Percentiles rank a stretch among this genome's conserved stretches.
These are phyloP conservation scores for Kalmusia sp. DNA, from an alignment of 2,329 filamentous ascomycete species.

Conservation along the genomic window DNA sequence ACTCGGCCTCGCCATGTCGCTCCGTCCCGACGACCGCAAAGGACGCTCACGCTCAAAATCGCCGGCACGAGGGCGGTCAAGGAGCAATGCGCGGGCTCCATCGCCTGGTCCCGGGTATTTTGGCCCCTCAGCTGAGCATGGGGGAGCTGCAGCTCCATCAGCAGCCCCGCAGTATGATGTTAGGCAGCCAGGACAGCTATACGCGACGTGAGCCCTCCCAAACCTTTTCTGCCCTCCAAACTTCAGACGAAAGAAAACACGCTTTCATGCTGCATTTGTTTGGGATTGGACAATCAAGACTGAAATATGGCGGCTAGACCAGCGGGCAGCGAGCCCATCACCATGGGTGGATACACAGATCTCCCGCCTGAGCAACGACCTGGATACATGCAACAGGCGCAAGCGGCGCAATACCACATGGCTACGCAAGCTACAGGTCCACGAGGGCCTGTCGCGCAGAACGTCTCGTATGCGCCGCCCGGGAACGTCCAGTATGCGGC, in stretches of 20 bases:
- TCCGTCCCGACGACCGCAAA: conserved; percentile 51
- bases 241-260: conserved; percentile 9
- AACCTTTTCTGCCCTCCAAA: neutral
- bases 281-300: conserved; percentile 19
- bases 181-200: conserved; percentile 47
- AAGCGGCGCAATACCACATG: conserved; percentile 23
- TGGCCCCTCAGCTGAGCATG: conserved; percentile 25
- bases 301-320: conserved; percentile 44
- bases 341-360: conserved; percentile 54
- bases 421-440: conserved; percentile 10
- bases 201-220: conserved; percentile 40
- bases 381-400: conserved; percentile 41
- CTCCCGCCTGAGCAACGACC: conserved; percentile 54
- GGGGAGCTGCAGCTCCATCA: conserved; percentile 34
- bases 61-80: conserved; percentile 46
- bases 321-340: conserved; percentile 39
- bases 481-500: conserved; percentile 41
- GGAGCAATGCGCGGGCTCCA: conserved; percentile 47
- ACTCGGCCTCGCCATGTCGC: conserved; percentile 39
- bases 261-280: too few species aligned
- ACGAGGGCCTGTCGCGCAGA: conserved; percentile 18
- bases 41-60: conserved; percentile 53
- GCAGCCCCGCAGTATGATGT: conserved; percentile 49
- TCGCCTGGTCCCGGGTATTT: conserved; percentile 41
- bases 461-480: conserved; percentile 30